These are phyloP conservation scores for Acidiella bohemica DNA, from an alignment of 495 filamentous ascomycete genomes.

Conservation along the genomic window DNA sequence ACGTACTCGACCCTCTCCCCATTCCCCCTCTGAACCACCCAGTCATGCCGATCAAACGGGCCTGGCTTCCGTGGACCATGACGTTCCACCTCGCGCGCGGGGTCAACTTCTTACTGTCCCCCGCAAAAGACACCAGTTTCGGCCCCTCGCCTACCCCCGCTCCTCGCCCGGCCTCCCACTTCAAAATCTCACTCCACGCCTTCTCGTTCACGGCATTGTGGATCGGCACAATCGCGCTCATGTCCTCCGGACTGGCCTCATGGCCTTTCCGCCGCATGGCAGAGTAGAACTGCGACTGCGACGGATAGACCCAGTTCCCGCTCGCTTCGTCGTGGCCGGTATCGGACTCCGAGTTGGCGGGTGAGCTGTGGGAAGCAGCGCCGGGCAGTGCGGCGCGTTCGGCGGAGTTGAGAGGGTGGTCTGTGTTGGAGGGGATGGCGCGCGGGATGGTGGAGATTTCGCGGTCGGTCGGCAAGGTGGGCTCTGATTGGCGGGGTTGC, in stretches of 20 bases:
- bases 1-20: constrained; percentile 85
- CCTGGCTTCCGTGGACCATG: constrained; percentile 61
- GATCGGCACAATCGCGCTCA: constrained; percentile 85
- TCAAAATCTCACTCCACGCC: constrained; percentile 33
- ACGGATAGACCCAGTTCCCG: constrained; percentile 95
- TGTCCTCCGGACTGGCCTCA: constrained; percentile 49
- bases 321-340: constrained; percentile 47
- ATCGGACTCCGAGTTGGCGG: constrained; percentile 58
- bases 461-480: constrained; percentile 40
- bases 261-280: constrained; percentile 76
- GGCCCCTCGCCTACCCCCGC: constrained; percentile 64
- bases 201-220: constrained; percentile 74
- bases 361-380: constrained; percentile 30
- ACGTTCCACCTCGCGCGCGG: constrained; percentile 72
- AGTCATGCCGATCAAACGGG: constrained; percentile 94
- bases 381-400: constrained; percentile 29
- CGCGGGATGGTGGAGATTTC: constrained; percentile 76
- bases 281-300: constrained; percentile 89
- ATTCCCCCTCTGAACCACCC: constrained; percentile 90
- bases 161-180: constrained; percentile 64
- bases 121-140: constrained; percentile 68
- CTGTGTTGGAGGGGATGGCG: constrained; percentile 28
- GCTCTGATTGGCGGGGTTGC: constrained; percentile 20
- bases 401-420: constrained; percentile 67
- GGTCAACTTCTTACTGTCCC: constrained; percentile 47